Conservation (phyloP, 1,139 yeast genomes). For the Pichia cactophila region DNA sequence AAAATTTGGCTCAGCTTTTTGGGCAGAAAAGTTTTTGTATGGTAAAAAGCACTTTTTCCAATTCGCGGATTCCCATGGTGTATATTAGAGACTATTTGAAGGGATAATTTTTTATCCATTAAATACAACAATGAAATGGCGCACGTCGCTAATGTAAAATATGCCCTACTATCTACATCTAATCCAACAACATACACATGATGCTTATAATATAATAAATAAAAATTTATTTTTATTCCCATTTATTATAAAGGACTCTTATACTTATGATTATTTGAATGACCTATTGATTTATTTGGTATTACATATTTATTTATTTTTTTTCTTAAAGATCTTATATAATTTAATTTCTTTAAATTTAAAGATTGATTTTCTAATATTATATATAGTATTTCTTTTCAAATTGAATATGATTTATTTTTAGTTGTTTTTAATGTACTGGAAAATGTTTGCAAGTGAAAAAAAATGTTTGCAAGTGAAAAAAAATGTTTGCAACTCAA, state of each 20-base stretch:
- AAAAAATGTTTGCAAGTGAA: too few species aligned
- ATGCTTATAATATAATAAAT: conserved; percentile 2
- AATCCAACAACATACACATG: conserved; percentile 25
- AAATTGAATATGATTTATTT: background rate
- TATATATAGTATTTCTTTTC: background rate
- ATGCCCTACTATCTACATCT: conserved; percentile 24
- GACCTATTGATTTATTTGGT: too few species aligned
- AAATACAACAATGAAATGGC: conserved; percentile 7
- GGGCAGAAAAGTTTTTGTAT: too few species aligned
- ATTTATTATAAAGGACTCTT: conserved; percentile 3
- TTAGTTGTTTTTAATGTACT: conserved; percentile 1
- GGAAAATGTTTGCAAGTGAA: too few species aligned
- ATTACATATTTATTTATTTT: background rate
- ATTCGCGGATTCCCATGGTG: too few species aligned
- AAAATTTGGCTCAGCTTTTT: too few species aligned
- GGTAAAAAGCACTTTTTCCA: too few species aligned
- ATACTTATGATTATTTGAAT: conserved; percentile 1
- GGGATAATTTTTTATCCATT: conserved; percentile 1
- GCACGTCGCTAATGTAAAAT: conserved; percentile 15
- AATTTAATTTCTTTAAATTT: background rate
- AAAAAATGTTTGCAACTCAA: too few species aligned
- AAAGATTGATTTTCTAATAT: background rate
- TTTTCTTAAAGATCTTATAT: background rate
- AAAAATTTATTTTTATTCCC: background rate
- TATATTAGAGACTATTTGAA: conserved; percentile 3